Evolutionary conservation across 148 eudicot genomes (phyloP), one percentile per base, ranked within the genome.

Genomic region (Simmondsia chinensis): DNA sequence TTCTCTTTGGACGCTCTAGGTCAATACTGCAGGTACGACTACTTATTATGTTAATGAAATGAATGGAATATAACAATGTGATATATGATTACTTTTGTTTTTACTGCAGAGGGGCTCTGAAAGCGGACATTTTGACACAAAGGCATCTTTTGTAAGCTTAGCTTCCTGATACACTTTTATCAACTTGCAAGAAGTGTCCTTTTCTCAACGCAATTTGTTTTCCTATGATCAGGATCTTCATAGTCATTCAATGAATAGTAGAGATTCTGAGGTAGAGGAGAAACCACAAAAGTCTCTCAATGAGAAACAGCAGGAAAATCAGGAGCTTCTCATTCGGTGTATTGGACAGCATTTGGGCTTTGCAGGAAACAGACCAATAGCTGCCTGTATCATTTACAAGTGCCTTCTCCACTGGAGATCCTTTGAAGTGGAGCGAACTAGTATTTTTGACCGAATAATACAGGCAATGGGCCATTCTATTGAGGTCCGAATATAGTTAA

Each of bases 361-460:
- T 61, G 55, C 88, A 12, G 94, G 83, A 34, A 64, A 57, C 64
- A 85, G 83, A 72, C 95, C 99, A 0, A 50, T 82, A 45, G 99
- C 95, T 55, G 99, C 99, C 33, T 91, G 99, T 61, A 66, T 73
- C 19, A 86, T 91, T 23, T 91, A 82, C 50, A 86, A 91, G 59
- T 91, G 95, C 69, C 95, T 91, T 55, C 74, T 91, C 34, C 95
- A 91, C 7, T 91, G 99, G 99, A 79, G 95, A 75, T 91, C 95
- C 48, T 91, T 91, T 60, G 99, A 91, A 75, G 99, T 91, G 59
- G 99, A 91, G 52, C 68, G 99, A 27, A 91, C 99, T 40, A 68
- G 75, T 43, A 73, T 91, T 22, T 91, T 91, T 70, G 97, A 91
- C 60, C 57, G 94, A 44, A 76, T 91, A 55, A 91, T 91, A 46